Conservation (phyloP, 192 early-diverging fungal genomes). For the Backusella tuberculispora region DNA sequence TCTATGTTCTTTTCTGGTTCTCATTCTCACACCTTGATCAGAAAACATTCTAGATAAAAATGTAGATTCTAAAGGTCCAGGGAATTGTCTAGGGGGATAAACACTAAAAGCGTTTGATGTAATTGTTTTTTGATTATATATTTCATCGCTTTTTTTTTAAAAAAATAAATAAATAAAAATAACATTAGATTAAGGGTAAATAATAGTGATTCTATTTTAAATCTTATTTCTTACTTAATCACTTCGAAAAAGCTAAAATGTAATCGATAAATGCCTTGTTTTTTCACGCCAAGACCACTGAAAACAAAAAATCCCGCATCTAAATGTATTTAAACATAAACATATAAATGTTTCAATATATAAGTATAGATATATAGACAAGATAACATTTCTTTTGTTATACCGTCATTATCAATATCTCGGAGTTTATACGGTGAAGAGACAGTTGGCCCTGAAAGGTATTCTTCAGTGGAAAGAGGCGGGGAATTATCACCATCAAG, state of each 20-base stretch:
- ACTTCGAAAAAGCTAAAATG: slow-evolving; percentile 89
- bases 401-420: slow-evolving; percentile 71
- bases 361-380: background rate
- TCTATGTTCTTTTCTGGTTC: slow-evolving; percentile 83
- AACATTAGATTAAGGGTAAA: no score
- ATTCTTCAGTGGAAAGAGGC: slow-evolving; percentile 26
- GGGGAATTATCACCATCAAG: background rate
- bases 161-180: background rate
- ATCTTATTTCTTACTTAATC: slow-evolving; percentile 44
- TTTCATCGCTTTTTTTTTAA: slow-evolving; percentile 33
- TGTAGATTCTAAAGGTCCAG: slow-evolving; percentile 90
- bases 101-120: slow-evolving; percentile 77
- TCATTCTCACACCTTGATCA: slow-evolving; percentile 92
- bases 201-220: background rate
- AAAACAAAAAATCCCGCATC: slow-evolving; percentile 94
- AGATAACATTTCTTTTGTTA: background rate
- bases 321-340: background rate
- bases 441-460: slow-evolving; percentile 86
- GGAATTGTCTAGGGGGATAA: slow-evolving; percentile 88
- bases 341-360: background rate
- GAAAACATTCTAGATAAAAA: slow-evolving; percentile 87
- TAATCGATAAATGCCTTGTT: slow-evolving; percentile 77
- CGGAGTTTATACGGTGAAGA: slow-evolving; percentile 83
- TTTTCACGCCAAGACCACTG: slow-evolving; percentile 83
- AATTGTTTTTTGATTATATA: slow-evolving; percentile 67